Conservation (phyloP, 345 rosid genomes). For the Pistacia vera region DNA sequence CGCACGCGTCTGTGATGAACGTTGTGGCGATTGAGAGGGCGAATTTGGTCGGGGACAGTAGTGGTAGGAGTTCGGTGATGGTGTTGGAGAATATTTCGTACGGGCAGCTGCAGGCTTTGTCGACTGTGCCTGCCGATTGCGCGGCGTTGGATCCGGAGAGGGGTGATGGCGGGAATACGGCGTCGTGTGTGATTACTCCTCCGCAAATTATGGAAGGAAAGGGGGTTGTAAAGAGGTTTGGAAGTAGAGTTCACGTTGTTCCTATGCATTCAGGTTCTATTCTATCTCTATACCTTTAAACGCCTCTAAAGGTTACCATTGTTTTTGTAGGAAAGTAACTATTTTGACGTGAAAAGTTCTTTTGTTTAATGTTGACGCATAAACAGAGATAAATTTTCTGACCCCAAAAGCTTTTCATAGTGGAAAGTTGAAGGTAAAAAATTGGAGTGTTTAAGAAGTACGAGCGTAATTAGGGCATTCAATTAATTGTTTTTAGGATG, state of each 20-base stretch:
- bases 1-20: slow-evolving; percentile 65
- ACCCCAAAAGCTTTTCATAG: too few species aligned
- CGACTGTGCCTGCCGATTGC: slow-evolving; percentile 67
- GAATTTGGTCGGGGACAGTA: slow-evolving; percentile 51
- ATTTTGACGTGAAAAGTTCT: background rate
- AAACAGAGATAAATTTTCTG: background rate
- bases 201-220: slow-evolving; percentile 83
- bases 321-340: background rate
- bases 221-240: slow-evolving; percentile 83
- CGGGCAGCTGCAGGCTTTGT: slow-evolving; percentile 86
- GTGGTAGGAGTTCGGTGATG: slow-evolving; percentile 38
- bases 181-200: slow-evolving; percentile 62
- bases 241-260: slow-evolving; percentile 67
- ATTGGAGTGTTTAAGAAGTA: background rate
- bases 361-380: too few species aligned
- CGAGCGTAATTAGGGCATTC: background rate
- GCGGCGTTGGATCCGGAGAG: slow-evolving; percentile 52
- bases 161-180: slow-evolving; percentile 47
- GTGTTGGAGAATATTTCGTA: slow-evolving; percentile 56
- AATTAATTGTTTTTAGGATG: background rate
- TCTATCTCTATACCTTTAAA: background rate
- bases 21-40: slow-evolving; percentile 70
- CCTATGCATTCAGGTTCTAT: slow-evolving; percentile 94
- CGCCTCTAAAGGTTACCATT: too few species aligned
- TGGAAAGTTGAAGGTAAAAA: too few species aligned